Percentiles rank a stretch among this genome's conserved stretches.
These are phyloP conservation scores for Alternaria consortialis DNA, from an alignment of 2,329 filamentous ascomycete genomes.

Conservation along the genomic window DNA sequence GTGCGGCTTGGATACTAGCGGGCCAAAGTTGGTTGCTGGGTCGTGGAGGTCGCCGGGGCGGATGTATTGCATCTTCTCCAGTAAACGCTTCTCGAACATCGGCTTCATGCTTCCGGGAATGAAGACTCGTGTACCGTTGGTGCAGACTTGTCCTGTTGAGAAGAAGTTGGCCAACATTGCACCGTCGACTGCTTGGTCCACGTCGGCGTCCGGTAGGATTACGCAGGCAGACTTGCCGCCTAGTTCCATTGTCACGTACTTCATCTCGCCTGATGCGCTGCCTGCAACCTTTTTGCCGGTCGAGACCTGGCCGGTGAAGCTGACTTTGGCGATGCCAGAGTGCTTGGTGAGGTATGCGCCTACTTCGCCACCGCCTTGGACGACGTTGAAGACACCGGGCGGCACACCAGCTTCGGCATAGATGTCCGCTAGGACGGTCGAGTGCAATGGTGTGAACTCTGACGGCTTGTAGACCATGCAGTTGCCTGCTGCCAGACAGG, in stretches of 20 bases:
- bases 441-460: conserved; percentile 87
- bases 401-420: conserved; percentile 82
- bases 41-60: conserved; percentile 79
- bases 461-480: conserved; percentile 92
- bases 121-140: conserved; percentile 89
- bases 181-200: conserved; percentile 83
- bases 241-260: conserved; percentile 91
- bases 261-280: conserved; percentile 79
- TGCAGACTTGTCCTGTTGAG: conserved; percentile 90
- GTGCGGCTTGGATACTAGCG: conserved; percentile 78
- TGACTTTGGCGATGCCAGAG: conserved; percentile 80
- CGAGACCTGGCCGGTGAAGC: conserved; percentile 86
- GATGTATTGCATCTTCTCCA: conserved; percentile 74
- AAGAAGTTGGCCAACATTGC: conserved; percentile 97
- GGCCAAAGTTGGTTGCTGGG: conserved; percentile 80
- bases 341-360: conserved; percentile 79
- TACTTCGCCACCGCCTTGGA: conserved; percentile 81
- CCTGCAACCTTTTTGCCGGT: conserved; percentile 85
- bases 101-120: conserved; percentile 72
- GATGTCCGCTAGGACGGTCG: conserved; percentile 75
- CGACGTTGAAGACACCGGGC: conserved; percentile 84
- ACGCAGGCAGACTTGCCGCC: conserved; percentile 86
- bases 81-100: conserved; percentile 72
- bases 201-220: conserved; percentile 79
- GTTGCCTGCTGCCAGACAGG: conserved; percentile 85